A percentile compares a stretch with the other conserved stretches of the same genome.
Conservation (phyloP, 2,329 filamentous ascomycete genomes). For the Madurella mycetomatis region DNA sequence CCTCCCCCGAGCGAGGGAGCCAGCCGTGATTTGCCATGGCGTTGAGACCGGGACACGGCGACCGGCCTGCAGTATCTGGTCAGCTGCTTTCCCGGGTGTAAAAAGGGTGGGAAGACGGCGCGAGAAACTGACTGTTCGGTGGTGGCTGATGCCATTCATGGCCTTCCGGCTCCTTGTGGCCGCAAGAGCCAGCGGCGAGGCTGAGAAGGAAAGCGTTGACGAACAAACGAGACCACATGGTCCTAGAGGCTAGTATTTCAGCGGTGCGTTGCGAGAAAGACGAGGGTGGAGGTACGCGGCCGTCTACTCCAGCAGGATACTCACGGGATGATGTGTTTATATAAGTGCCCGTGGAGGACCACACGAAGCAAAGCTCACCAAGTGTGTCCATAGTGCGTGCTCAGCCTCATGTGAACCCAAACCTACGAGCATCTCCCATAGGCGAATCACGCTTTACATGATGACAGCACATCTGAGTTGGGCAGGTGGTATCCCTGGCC, state of each 20-base stretch:
- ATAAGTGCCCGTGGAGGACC: no score
- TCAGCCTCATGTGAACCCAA: neutral
- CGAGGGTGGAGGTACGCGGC: no score
- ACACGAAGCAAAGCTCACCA: no score
- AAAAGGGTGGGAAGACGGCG: neutral
- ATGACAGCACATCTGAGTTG: no score
- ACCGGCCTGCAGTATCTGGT: slow-evolving; percentile 14
- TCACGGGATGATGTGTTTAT: no score
- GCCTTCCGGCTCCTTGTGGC: slow-evolving; percentile 6
- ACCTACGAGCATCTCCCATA: no score
- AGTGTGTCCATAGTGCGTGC: neutral
- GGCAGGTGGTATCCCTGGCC: no score
- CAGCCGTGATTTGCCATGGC: slow-evolving; percentile 28
- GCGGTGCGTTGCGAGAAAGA: no score
- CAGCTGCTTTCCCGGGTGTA: neutral
- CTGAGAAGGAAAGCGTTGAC: slow-evolving; percentile 1
- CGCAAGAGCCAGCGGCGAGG: neutral
- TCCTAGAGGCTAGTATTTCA: neutral
- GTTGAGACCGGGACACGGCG: slow-evolving; percentile 27
- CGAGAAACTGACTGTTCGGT: slow-evolving; percentile 1
- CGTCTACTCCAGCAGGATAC: no score
- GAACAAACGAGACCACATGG: slow-evolving; percentile 12
- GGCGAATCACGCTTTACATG: no score
- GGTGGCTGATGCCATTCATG: slow-evolving; percentile 8
- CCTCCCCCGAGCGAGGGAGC: slow-evolving; percentile 24